phyloP scores from a whole-genome alignment of 2,329 filamentous ascomycete genomes.

The Claviceps sp. region DNA sequence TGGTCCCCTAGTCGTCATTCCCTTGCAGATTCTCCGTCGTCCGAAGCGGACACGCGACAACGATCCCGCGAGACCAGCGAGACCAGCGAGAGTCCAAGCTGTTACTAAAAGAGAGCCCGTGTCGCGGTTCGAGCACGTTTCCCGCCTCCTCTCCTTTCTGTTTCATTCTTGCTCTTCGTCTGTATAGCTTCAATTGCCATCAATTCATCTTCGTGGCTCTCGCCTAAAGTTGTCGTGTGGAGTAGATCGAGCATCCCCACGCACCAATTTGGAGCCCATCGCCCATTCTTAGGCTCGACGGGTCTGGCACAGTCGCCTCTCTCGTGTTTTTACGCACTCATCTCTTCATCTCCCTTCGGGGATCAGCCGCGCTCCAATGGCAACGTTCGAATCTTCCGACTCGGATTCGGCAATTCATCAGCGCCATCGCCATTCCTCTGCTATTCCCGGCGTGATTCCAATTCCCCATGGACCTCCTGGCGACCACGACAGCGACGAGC shows the following conservation, averaged over 20 bases:
- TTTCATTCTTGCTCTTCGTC: no score
- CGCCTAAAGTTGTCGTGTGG: not conserved
- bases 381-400: slow-evolving; percentile 2
- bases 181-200: no score
- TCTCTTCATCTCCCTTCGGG: not conserved
- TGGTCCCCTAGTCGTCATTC: not conserved
- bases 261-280: not conserved
- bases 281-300: not conserved
- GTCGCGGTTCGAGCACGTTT: no score
- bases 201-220: not conserved
- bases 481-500: slow-evolving; percentile 35
- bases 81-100: no score
- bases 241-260: not conserved
- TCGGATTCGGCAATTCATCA: slow-evolving; percentile 2
- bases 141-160: no score
- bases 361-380: slow-evolving; percentile 1
- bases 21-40: not conserved
- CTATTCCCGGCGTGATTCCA: slow-evolving; percentile 38
- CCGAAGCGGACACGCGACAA: not conserved
- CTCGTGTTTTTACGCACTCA: not conserved
- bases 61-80: no score
- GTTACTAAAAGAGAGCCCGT: no score
- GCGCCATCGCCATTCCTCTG: slow-evolving; percentile 14
- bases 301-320: not conserved
- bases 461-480: slow-evolving; percentile 36